Evolutionary conservation across 2,329 filamentous ascomycete species (phyloP).

Genomic region (Aspergillus tanneri): DNA sequence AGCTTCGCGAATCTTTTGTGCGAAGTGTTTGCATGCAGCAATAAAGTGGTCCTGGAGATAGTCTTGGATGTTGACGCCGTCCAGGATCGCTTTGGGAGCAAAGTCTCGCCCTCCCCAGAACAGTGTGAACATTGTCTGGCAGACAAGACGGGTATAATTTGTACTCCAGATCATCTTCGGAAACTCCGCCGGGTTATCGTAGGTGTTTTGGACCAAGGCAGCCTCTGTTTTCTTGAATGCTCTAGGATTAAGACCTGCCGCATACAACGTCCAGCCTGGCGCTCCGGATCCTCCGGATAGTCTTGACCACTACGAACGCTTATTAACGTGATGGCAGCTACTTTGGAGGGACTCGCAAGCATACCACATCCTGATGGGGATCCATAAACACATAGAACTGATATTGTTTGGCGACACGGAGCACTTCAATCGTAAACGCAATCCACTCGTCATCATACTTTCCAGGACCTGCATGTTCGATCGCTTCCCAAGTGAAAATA

Average conservation of each 20-base stretch:
- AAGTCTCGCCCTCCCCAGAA: constrained; percentile 92
- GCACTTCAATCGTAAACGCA: constrained; percentile 79
- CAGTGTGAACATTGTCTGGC: constrained; percentile 87
- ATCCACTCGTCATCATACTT: constrained; percentile 94
- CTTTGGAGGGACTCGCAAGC: constrained; percentile 34
- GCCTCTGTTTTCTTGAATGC: constrained; percentile 84
- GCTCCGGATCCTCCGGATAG: constrained; percentile 93
- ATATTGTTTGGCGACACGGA: constrained; percentile 82
- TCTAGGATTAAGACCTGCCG: constrained; percentile 83
- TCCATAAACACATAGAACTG: constrained; percentile 98
- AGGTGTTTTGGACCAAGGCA: constrained; percentile 92
- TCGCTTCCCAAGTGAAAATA: constrained; percentile 98
- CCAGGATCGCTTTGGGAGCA: constrained; percentile 91
- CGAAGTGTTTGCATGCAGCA: constrained; percentile 74
- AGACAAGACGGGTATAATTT: constrained; percentile 85
- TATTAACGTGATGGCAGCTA: constrained; percentile 22
- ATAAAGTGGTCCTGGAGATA: constrained; percentile 88
- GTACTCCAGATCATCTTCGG: constrained; percentile 99
- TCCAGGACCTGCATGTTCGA: constrained; percentile 87
- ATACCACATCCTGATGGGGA: constrained; percentile 92
- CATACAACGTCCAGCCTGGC: constrained; percentile 96
- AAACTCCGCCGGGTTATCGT: constrained; percentile 76
- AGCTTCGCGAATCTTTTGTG: constrained; percentile 80
- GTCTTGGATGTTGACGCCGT: constrained; percentile 94
- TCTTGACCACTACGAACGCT: constrained; percentile 71